Base-by-base conservation (phyloP, 2,329 filamentous ascomycete genomes). In the Paraphaeosphaeria minitans region DNA sequence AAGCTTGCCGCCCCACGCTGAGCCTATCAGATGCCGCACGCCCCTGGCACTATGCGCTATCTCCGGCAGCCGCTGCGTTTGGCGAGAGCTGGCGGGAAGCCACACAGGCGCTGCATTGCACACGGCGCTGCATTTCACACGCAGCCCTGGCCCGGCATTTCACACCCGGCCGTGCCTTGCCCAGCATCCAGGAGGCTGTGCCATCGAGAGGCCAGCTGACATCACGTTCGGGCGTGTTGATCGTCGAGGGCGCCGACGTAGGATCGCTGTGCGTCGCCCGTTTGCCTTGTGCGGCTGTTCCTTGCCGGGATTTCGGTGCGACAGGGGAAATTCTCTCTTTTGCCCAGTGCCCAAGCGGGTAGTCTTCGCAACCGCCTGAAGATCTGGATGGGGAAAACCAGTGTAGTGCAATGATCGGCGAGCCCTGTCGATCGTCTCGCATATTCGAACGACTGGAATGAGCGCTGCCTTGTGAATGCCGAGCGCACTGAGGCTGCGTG, bases 321-420 rank as follows among this genome's bases (percentile, higher is more conserved):
- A 67, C 29, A 61, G 41, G 57, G 55, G 57, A n/a, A n/a, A 33
- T 41, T 55, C 55, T 58, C 62, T 61, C 22, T 21, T 43, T 9
- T 27, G 14, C n/a, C 7, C 39, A 33, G 27, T n/a, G 39, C 35
- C 27, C 51, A 41, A 22, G 41, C 39, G 39, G 7, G 5, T 45
- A 21, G 24, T n/a, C 10, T 42, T 51, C 48, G 21, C 46, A 49
- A 45, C 41, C 24, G 22, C 31, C 8, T 31, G 41, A 52, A 53
- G 21, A 55, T 60, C 50, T 48, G 29, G 41, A 41, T 45, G 43
- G 45, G 35, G 56, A 42, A 39, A 29, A 41, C n/a, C 52, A 55
- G 47, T 43, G 57, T 68, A 65, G 69, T 69, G 69, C 54, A 65
- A 70, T 66, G 65, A 70, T 70, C 58, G 27, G 22, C 68, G 55